phyloP scores from a whole-genome alignment of 2,329 filamentous ascomycete genomes.

The Scopulariopsis brevicaulis region DNA sequence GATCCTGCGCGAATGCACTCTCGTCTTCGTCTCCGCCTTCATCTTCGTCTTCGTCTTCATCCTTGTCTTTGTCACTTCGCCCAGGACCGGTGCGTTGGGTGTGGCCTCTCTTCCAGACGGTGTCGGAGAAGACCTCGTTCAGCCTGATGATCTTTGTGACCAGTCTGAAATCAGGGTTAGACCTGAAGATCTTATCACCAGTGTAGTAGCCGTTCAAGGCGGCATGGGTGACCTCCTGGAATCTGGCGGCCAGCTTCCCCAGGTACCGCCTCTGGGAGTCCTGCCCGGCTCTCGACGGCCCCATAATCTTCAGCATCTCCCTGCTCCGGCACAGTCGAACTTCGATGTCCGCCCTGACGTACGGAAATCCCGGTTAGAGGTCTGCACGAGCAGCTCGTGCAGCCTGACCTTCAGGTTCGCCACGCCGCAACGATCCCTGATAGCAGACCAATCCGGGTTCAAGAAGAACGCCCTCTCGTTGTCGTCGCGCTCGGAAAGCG shows the following conservation, averaged over 20 bases:
- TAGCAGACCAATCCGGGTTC: constrained; percentile 18
- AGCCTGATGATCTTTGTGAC: constrained; percentile 24
- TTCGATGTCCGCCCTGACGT: constrained; percentile 18
- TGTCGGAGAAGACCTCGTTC: constrained; percentile 21
- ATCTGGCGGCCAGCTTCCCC: constrained; percentile 18
- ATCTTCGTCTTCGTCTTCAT: too few species aligned
- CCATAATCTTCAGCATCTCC: constrained; percentile 15
- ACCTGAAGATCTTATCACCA: constrained; percentile 16
- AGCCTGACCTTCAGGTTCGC: constrained; percentile 21
- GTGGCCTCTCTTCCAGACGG: constrained; percentile 15
- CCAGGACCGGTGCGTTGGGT: constrained; percentile 4
- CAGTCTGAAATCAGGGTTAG: constrained; percentile 16
- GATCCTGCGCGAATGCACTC: not conserved
- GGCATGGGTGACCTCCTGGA: constrained; percentile 14
- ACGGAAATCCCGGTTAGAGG: constrained; percentile 26
- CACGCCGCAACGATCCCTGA: constrained; percentile 19
- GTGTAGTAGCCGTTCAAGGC: constrained; percentile 24
- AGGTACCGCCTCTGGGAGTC: constrained; percentile 22
- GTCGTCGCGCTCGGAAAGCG: constrained; percentile 15
- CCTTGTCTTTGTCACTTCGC: not conserved
- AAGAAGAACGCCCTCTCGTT: constrained; percentile 25
- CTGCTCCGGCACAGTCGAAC: constrained; percentile 7
- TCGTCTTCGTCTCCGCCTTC: not conserved
- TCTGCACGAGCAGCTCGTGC: constrained; percentile 22
- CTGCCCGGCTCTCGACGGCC: constrained; percentile 14